Percentiles rank a stretch among this genome's conserved stretches.
Evolutionary conservation across 306 rosid species (phyloP).

Genomic region (Malus asiatica): DNA sequence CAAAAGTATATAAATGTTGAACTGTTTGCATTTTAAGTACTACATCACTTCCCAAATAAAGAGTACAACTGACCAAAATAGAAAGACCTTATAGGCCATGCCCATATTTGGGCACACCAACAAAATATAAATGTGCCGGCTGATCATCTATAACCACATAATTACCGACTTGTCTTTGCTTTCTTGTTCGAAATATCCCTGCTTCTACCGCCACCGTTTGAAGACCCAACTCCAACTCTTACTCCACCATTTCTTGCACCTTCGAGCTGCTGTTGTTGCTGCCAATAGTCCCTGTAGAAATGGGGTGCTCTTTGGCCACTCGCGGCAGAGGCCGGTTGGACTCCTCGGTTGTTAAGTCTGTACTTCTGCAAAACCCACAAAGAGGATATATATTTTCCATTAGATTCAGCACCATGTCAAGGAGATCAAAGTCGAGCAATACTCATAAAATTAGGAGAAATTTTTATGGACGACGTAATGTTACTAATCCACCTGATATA

Average conservation of each 20-base stretch:
- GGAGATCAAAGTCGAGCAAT: background rate
- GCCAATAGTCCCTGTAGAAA: background rate
- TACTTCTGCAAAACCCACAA: background rate
- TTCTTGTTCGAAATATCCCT: background rate
- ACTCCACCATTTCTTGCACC: background rate
- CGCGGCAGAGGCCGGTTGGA: background rate
- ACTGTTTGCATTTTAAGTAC: no score
- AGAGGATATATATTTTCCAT: background rate
- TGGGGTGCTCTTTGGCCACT: background rate
- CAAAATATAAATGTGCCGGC: no score
- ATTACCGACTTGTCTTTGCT: no score
- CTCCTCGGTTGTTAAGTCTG: background rate
- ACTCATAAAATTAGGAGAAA: background rate
- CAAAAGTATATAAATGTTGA: no score
- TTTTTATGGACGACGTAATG: no score
- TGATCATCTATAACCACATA: no score
- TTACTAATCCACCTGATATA: no score
- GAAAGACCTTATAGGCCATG: no score
- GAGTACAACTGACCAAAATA: no score
- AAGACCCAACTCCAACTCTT: no score
- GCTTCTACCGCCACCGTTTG: background rate
- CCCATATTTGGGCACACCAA: no score
- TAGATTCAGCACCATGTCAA: background rate
- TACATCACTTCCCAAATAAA: no score
- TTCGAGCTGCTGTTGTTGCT: background rate